A percentile compares a stretch with the other conserved stretches of the same genome.
Evolutionary conservation across 2,329 filamentous ascomycete species (phyloP).

Genomic region (Metarhizium guizhouense): DNA sequence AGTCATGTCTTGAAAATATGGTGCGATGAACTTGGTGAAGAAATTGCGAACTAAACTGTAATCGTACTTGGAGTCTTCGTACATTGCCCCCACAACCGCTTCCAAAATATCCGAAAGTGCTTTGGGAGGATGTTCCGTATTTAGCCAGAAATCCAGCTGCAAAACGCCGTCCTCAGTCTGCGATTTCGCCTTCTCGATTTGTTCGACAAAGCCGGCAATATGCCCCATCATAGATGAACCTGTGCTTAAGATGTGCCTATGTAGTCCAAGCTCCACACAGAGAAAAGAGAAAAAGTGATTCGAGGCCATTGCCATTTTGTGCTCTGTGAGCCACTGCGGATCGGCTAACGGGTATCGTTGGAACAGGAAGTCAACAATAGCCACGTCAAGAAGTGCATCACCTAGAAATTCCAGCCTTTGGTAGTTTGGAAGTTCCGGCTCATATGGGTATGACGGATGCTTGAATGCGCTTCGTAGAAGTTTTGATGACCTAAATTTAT

Average conservation of each 20-base stretch:
- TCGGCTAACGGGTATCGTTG: constrained; percentile 67
- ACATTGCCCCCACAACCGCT: constrained; percentile 80
- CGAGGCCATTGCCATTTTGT: constrained; percentile 99
- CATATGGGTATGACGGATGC: constrained; percentile 78
- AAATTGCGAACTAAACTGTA: constrained; percentile 66
- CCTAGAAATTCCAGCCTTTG: constrained; percentile 89
- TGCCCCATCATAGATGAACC: constrained; percentile 29
- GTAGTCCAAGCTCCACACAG: constrained; percentile 68
- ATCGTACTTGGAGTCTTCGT: constrained; percentile 79
- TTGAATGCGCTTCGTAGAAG: constrained; percentile 78
- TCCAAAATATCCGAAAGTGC: constrained; percentile 79
- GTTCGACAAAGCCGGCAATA: constrained; percentile 45
- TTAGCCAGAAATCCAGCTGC: constrained; percentile 59
- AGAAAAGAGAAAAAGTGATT: constrained; percentile 88
- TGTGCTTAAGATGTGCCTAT: constrained; percentile 59
- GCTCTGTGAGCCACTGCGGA: constrained; percentile 94
- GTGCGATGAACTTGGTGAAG: constrained; percentile 63
- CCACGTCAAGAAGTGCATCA: constrained; percentile 81
- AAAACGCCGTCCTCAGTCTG: constrained; percentile 16
- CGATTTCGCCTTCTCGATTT: constrained; percentile 42
- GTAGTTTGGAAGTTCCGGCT: constrained; percentile 67
- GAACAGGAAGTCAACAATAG: constrained; percentile 75
- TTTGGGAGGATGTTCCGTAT: constrained; percentile 58
- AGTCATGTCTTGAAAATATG: constrained; percentile 77
- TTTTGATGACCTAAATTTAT: constrained; percentile 63